Evolutionary conservation across 306 rosid genomes (phyloP), one percentile per base, ranked within the genome.

Genomic region (Pyrus pyrifolia): DNA sequence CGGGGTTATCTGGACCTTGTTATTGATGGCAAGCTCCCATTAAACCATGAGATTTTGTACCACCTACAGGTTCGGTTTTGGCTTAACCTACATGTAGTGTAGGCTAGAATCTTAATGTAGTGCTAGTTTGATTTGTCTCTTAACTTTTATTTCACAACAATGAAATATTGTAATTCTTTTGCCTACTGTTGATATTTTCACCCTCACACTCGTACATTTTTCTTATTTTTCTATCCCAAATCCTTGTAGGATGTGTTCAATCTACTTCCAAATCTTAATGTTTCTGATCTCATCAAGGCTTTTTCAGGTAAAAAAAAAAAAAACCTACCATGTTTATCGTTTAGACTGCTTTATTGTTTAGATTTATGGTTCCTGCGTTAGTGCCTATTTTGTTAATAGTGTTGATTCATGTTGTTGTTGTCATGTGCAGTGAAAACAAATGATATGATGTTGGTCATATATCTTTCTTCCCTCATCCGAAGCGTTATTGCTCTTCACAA

Each of bases 41-140:
- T 93, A 78, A 90, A 90, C 82, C 97, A 93, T n/a, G 91, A 93
- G 91, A 93, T 92, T 65, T 83, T 89, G 58, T 93, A 88, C 80
- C 96, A 93, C 84, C 83, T 93, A 60, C 97, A 92, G 93, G 97
- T 92, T 15, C 23, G 52, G 8, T 78, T 82, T 73, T 57, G 30
- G 40, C 23, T 14, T 44, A 31, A 18, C 63, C 18, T 8, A 29
- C 13, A 9, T 11, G 11, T 19, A 31, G 23, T 9, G 44, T 30
- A 45, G 44, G 22, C 68, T 29, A 11, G 25, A 62, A 69, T 69
- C 12, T n/a, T 29, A 30, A 6, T 62, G 22, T 11, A 19, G 53
- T 49, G 44, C 44, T 42, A 29, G 70, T 65, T 58, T 51, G 21
- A 51, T 51, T 4, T 17, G 6, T 51, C 18, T 51, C 55, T 2